Conservation (phyloP, 768 basidiomycete genomes). For the Clitopilus passeckerianus region DNA sequence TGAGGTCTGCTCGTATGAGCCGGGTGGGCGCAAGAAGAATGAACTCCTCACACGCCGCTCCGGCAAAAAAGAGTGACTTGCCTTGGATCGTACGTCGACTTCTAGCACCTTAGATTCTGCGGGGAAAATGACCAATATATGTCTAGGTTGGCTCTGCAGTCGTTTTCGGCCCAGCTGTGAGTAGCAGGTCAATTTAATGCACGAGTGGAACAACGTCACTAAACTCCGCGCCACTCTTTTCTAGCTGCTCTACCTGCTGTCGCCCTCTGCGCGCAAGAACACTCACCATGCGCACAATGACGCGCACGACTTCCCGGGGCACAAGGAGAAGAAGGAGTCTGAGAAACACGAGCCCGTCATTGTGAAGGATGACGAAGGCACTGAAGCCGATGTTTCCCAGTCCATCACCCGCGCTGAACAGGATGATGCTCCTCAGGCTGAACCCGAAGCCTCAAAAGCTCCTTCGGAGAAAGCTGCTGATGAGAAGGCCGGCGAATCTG, state of each 20-base stretch:
- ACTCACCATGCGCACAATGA: conserved; percentile 27
- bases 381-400: conserved; percentile 28
- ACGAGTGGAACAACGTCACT: conserved; percentile 1
- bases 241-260: conserved; percentile 37
- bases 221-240: not conserved
- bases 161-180: conserved; percentile 36
- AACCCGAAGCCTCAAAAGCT: not conserved
- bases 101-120: conserved; percentile 4
- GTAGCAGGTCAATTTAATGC: conserved; percentile 9
- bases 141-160: conserved; percentile 34
- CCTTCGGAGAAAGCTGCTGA: not conserved
- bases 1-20: conserved; percentile 12
- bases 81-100: conserved; percentile 37
- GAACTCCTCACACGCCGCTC: conserved; percentile 29
- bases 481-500: not conserved
- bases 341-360: conserved; percentile 15
- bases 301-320: conserved; percentile 25
- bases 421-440: not conserved
- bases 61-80: conserved; percentile 31
- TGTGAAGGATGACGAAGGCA: conserved; percentile 36
- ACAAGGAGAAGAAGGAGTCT: conserved; percentile 14
- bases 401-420: conserved; percentile 23
- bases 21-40: conserved; percentile 28
- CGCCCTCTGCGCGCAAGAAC: conserved; percentile 32
- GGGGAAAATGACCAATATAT: not conserved